Evolutionary conservation across 176 grass and related monocot genomes (phyloP).

Genomic region (Chloris gayana): DNA sequence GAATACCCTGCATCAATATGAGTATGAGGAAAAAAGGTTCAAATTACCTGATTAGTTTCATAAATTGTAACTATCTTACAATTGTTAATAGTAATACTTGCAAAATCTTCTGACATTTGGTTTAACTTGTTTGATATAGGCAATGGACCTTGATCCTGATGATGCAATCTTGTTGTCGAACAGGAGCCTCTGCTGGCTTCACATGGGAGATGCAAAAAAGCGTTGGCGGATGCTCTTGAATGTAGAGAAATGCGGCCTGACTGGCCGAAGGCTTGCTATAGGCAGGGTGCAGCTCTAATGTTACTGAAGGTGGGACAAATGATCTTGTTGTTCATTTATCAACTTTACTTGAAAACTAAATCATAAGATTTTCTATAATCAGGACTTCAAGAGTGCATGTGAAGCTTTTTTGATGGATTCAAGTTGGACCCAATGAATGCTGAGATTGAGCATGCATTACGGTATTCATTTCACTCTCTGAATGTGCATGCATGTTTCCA

Average conservation of each 20-base stretch:
- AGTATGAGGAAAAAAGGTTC: neutral
- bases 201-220: constrained; percentile 1
- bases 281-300: constrained; percentile 25
- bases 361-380: neutral
- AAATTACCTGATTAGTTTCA: neutral
- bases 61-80: neutral
- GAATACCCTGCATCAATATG: neutral
- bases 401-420: constrained; percentile 37
- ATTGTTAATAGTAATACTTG: neutral
- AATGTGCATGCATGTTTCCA: neutral
- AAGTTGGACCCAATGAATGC: constrained; percentile 21
- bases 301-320: constrained; percentile 28
- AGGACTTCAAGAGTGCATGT: constrained; percentile 27
- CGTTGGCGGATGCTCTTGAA: constrained; percentile 28
- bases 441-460: constrained; percentile 15
- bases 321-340: neutral
- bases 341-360: neutral
- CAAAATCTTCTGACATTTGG: too few relatives aligned
- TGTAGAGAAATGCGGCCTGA: constrained; percentile 25
- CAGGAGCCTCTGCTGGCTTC: constrained; percentile 39
- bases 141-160: constrained; percentile 28
- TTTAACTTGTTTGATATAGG: constrained; percentile 8
- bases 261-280: neutral
- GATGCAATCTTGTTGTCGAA: neutral
- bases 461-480: neutral